These are phyloP conservation scores for Cyclocybe cylindracea DNA, from an alignment of 768 basidiomycete species.

Conservation along the genomic window DNA sequence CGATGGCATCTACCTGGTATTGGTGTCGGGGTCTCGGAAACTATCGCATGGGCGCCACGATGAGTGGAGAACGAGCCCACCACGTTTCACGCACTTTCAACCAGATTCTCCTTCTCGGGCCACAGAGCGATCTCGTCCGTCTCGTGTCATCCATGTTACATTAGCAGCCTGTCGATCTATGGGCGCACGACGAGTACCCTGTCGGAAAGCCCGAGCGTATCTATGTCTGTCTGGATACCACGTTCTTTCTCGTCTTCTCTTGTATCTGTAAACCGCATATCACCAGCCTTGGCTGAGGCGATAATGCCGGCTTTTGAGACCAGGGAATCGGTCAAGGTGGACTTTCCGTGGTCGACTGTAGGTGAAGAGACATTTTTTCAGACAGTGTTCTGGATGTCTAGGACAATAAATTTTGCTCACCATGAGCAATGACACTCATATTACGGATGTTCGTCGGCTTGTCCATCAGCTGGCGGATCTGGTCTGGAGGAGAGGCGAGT, in stretches of 20 bases:
- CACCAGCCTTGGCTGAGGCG: slow-evolving; percentile 90
- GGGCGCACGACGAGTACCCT: slow-evolving; percentile 66
- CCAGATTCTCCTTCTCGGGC: slow-evolving; percentile 73
- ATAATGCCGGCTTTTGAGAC: slow-evolving; percentile 99
- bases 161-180: slow-evolving; percentile 61
- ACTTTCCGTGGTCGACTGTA: slow-evolving; percentile 99
- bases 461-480: slow-evolving; percentile 89
- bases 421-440: slow-evolving; percentile 94
- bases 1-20: slow-evolving; percentile 78
- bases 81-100: slow-evolving; percentile 61
- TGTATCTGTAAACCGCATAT: slow-evolving; percentile 96
- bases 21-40: slow-evolving; percentile 64
- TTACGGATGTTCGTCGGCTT: slow-evolving; percentile 89
- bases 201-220: slow-evolving; percentile 47
- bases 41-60: slow-evolving; percentile 39
- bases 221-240: slow-evolving; percentile 62
- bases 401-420: slow-evolving; percentile 42
- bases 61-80: neutral
- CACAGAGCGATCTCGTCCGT: slow-evolving; percentile 65
- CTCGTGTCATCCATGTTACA: slow-evolving; percentile 56
- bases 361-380: neutral
- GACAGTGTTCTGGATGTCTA: slow-evolving; percentile 2
- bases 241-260: slow-evolving; percentile 98
- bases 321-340: slow-evolving; percentile 97
- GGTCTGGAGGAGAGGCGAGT: slow-evolving; percentile 49